phyloP scores from a whole-genome alignment of 73 alveolate species.

The Tetrahymena thermophila region DNA sequence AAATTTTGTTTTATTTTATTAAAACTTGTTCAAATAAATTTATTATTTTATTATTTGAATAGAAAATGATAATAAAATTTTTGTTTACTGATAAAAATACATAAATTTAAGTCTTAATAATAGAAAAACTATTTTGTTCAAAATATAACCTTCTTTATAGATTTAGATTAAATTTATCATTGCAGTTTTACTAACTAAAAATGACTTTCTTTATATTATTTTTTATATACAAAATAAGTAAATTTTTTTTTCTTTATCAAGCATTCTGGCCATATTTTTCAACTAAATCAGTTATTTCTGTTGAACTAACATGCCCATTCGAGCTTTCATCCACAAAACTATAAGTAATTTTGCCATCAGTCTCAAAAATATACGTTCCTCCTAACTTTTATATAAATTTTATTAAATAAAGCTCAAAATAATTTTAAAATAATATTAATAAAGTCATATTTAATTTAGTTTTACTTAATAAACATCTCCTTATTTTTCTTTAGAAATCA shows the following conservation, averaged over 20 bases:
- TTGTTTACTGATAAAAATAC: too few species aligned
- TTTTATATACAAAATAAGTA: too few species aligned
- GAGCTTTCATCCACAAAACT: neutral
- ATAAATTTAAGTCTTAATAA: neutral
- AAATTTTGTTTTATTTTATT: too few species aligned
- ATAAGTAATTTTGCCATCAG: neutral
- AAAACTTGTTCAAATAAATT: too few species aligned
- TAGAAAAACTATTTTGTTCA: neutral
- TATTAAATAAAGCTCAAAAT: too few species aligned
- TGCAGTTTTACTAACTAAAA: neutral
- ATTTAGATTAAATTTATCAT: neutral
- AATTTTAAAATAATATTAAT: too few species aligned
- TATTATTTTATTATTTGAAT: too few species aligned
- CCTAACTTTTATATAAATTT: neutral
- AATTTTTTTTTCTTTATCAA: too few species aligned
- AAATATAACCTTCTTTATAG: neutral
- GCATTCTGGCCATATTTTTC: neutral
- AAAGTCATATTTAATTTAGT: neutral
- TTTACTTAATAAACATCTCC: neutral
- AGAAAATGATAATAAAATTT: too few species aligned
- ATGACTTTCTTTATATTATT: neutral
- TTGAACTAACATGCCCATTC: neutral
- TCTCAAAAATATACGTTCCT: neutral
- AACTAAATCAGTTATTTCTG: neutral
- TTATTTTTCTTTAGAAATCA: neutral